Evolutionary conservation across 176 grass and related monocot genomes (phyloP), one percentile per base, ranked within the genome.

Genomic region (Alopecurus myosuroides): DNA sequence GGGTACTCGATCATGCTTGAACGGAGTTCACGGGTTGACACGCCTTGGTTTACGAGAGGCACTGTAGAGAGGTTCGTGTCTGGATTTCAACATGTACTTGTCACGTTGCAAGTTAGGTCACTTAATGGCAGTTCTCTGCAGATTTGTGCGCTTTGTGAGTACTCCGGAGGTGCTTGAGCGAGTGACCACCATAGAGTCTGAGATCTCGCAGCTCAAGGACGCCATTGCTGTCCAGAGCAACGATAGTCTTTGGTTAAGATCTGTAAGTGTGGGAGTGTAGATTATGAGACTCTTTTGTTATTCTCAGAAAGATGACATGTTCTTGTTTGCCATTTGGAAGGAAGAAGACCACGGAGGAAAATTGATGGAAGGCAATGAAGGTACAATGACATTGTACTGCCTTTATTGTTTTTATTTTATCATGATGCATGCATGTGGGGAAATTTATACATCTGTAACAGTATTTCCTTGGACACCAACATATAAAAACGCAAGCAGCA

Each of bases 71-170:
- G 97, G 91, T 99, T 63, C 17, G 80, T 42, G 39, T 62, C 71
- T 82, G 15, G 29, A 61, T 63, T 74, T 78, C 14, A 49, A 44
- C 39, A 81, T 10, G 42, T 74, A 51, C 48, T 45, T 40, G 76
- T 70, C 19, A 11, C 60, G 70, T 57, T 82, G 56, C 52, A 13
- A 41, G 34, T 19, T 73, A 22, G 52, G 61, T 65, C 19, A 87
- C 26, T 63, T 26, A n/a, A 65, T 61, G 57, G 29, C 86, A 29
- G 7, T 51, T 91, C 35, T 35, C 80, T 26, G n/a, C 85, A 98
- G 93, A 69, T 98, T 98, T 92, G 91, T 99, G 68, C 89, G 94
- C 35, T 99, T 96, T 20, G 93, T 99, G 79, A 99, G 97, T 81
- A 99, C 97, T 52, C 94, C 97, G 4, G 97, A 99, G 79, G 88